Evolutionary conservation across 192 early-diverging fungal genomes (phyloP).

Genomic region (Mortierella hygrophila): DNA sequence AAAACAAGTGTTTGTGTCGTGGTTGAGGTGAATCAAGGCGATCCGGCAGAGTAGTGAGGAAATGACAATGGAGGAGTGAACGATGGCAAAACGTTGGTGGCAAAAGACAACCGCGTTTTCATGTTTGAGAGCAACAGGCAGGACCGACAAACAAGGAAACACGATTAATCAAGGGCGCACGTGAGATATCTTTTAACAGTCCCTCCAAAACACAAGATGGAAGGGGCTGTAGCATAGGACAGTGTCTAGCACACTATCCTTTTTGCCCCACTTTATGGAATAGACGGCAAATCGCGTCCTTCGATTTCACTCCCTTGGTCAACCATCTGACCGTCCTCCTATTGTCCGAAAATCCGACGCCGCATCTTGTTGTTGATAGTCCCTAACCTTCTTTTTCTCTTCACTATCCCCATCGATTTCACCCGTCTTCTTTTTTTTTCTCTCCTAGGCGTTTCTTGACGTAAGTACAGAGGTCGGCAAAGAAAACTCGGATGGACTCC

Average conservation of each 20-base stretch:
- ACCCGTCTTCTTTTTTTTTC: background rate
- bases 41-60: background rate
- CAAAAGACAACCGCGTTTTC: background rate
- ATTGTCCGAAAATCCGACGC: background rate
- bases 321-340: background rate
- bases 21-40: background rate
- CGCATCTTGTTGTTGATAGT: background rate
- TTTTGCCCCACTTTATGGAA: background rate
- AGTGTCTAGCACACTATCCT: no score
- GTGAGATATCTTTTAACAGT: background rate
- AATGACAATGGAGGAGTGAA: background rate
- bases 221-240: no score
- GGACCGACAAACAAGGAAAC: background rate
- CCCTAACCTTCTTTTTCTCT: background rate
- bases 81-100: conserved; percentile 9
- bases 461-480: background rate
- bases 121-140: background rate
- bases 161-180: background rate
- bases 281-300: background rate
- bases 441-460: background rate
- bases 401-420: background rate
- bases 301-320: background rate
- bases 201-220: no score
- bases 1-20: background rate
- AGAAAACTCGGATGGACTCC: background rate